These are phyloP conservation scores for Ustilago trichophora DNA, from an alignment of 1,284 basidiomycete genomes.

Conservation along the genomic window DNA sequence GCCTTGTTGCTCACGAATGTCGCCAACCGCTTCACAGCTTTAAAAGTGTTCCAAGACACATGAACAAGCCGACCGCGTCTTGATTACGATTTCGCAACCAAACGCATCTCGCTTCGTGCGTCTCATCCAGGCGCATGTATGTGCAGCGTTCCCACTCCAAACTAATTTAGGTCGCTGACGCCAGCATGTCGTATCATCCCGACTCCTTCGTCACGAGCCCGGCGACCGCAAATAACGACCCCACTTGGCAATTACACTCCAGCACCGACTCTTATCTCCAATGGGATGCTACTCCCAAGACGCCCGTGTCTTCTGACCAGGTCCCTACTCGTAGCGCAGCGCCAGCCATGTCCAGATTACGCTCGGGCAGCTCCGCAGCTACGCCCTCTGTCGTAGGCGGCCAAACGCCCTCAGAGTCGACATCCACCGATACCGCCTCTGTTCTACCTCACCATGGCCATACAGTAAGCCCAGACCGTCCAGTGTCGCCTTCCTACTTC, in stretches of 20 bases:
- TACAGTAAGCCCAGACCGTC: conserved; percentile 22
- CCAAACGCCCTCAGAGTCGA: conserved; percentile 16
- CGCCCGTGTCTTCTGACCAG: conserved; percentile 6
- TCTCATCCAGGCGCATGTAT: background rate
- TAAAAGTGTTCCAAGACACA: no score
- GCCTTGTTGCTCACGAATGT: no score
- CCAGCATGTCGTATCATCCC: conserved; percentile 36
- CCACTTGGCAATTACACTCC: conserved; percentile 34
- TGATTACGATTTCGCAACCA: no score
- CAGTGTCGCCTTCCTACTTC: conserved; percentile 43
- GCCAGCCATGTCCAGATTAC: conserved; percentile 13
- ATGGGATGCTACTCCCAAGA: conserved; percentile 17
- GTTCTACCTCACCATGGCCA: conserved; percentile 27
- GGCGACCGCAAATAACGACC: conserved; percentile 6
- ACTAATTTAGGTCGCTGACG: background rate
- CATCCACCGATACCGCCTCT: conserved; percentile 16
- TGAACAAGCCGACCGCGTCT: no score
- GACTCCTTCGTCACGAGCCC: conserved; percentile 30
- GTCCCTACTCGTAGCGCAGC: background rate
- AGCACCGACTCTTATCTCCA: conserved; percentile 45
- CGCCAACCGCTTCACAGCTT: no score
- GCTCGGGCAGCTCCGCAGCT: conserved; percentile 14
- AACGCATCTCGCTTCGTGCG: background rate
- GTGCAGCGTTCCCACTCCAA: background rate
- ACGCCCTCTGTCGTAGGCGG: conserved; percentile 1